A percentile compares a stretch with the other conserved stretches of the same genome.
Conservation (phyloP, 148 eudicot species). For the Heliamphora exappendiculata region DNA sequence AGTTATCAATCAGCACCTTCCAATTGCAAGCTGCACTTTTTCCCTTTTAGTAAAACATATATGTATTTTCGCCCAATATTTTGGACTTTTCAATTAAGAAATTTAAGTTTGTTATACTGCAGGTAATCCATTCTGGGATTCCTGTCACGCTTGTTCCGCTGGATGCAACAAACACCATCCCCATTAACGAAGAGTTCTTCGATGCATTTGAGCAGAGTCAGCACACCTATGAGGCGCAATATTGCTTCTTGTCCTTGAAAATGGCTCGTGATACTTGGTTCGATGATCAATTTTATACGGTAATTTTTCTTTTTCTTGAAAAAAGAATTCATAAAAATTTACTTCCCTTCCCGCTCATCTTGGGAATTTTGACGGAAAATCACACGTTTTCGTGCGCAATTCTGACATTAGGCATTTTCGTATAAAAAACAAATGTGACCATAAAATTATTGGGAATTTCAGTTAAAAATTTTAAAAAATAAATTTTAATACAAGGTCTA, state of each 20-base stretch:
- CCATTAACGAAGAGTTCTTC: conserved; percentile 48
- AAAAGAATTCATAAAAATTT: background rate
- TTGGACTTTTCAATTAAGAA: background rate
- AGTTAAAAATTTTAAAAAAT: too few relatives aligned
- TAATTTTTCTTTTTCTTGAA: too few relatives aligned
- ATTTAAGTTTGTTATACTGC: background rate
- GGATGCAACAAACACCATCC: conserved; percentile 89
- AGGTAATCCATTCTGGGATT: conserved; percentile 89
- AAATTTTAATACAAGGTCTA: too few relatives aligned
- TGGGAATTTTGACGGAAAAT: background rate
- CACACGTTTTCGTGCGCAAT: too few relatives aligned
- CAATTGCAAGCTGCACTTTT: too few relatives aligned
- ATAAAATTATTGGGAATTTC: too few relatives aligned
- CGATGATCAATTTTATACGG: conserved; percentile 55
- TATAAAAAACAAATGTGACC: too few relatives aligned
- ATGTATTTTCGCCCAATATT: background rate
- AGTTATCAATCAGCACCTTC: too few relatives aligned
- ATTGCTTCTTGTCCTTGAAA: conserved; percentile 62
- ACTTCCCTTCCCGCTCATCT: background rate
- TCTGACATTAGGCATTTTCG: too few relatives aligned
- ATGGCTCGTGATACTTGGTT: conserved; percentile 62
- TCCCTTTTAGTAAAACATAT: too few relatives aligned
- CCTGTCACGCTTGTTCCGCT: conserved; percentile 75
- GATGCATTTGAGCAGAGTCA: conserved; percentile 53
- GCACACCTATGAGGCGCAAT: conserved; percentile 73